Evolutionary conservation across 176 grass and related monocot genomes (phyloP).

Genomic region (Oryza longistaminata): DNA sequence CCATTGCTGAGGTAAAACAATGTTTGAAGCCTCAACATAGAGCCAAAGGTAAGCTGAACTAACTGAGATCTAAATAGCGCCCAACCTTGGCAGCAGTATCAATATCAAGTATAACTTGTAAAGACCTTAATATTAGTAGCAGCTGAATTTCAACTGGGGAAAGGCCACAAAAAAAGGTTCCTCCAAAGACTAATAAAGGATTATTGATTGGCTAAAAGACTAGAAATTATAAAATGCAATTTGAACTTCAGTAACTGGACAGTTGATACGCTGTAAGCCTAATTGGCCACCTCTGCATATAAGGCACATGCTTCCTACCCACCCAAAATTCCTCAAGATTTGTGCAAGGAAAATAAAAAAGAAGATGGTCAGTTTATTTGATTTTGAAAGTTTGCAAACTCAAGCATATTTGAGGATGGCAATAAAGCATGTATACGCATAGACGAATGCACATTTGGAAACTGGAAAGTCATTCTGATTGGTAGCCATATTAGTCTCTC

Average conservation of each 20-base stretch:
- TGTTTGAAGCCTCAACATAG: not conserved
- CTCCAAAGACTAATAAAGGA: not conserved
- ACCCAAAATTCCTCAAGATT: not conserved
- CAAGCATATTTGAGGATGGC: not conserved
- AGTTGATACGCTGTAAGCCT: not conserved
- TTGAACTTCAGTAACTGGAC: not conserved
- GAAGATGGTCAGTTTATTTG: not conserved
- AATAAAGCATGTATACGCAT: not conserved
- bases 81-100: not conserved
- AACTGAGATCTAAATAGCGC: not conserved
- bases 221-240: too few species aligned
- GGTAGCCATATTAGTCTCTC: not conserved
- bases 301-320: not conserved
- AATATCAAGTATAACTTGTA: not conserved
- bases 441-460: not conserved
- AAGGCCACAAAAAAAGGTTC: not conserved
- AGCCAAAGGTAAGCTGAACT: not conserved
- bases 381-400: not conserved
- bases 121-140: not conserved
- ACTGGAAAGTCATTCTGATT: not conserved
- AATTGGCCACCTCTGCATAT: not conserved
- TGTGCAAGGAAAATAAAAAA: not conserved
- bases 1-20: not conserved
- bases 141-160: constrained; percentile 6
- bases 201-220: not conserved